Evolutionary conservation across 2,329 filamentous ascomycete genomes (phyloP).

Genomic region (Curvularia sp.): DNA sequence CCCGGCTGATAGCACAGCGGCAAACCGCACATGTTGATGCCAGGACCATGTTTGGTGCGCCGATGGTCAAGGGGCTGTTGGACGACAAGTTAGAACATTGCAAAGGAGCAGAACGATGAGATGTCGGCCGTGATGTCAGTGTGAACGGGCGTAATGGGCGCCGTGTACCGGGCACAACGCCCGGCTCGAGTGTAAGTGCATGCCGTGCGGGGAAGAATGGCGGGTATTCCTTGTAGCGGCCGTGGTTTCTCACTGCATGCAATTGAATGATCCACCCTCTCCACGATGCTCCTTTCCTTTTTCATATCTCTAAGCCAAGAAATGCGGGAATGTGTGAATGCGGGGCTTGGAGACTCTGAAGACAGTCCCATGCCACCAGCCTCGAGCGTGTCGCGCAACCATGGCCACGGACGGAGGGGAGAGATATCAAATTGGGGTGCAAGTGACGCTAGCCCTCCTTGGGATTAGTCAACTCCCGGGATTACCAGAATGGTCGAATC

Average conservation of each 20-base stretch:
- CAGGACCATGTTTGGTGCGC: not conserved
- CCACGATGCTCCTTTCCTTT: no score
- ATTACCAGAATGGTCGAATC: no score
- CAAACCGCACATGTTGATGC: slow-evolving; percentile 4
- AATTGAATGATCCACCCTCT: no score
- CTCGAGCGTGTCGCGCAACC: no score
- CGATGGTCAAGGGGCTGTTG: not conserved
- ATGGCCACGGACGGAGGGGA: no score
- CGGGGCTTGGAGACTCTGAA: no score
- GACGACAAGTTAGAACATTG: not conserved
- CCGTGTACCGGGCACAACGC: slow-evolving; percentile 15
- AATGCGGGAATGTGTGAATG: no score
- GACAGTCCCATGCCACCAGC: no score
- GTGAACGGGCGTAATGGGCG: not conserved
- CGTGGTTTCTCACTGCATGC: not conserved
- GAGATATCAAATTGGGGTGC: no score
- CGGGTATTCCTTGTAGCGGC: slow-evolving; percentile 1
- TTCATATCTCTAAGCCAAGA: no score
- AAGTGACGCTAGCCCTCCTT: no score
- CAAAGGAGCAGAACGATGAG: not conserved
- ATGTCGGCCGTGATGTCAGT: not conserved
- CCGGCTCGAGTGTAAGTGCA: slow-evolving; percentile 2
- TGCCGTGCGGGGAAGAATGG: slow-evolving; percentile 13
- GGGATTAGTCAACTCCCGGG: no score
- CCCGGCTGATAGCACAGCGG: not conserved